phyloP scores from a whole-genome alignment of 176 grass and related monocot species.

The Ensete ventricosum region DNA sequence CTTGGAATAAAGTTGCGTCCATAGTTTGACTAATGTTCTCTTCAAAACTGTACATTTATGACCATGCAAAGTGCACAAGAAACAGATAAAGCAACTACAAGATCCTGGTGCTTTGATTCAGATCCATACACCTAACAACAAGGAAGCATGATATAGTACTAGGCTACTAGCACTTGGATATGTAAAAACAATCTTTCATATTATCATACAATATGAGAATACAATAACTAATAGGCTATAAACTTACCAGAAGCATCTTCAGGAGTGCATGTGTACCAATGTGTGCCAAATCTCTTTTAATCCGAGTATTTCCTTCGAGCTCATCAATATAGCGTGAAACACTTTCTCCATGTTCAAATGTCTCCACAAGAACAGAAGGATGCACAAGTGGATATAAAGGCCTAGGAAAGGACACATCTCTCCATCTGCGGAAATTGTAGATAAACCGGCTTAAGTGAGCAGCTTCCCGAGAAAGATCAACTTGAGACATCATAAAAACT shows the following conservation, averaged over 20 bases:
- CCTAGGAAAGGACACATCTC: constrained; percentile 77
- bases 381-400: constrained; percentile 94
- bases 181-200: not conserved
- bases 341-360: constrained; percentile 91
- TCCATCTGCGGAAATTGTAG: constrained; percentile 94
- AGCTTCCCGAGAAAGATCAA: constrained; percentile 92
- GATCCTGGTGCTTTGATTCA: not conserved
- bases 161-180: constrained; percentile 2
- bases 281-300: constrained; percentile 67
- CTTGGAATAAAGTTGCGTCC: not conserved
- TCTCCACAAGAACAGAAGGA: constrained; percentile 95
- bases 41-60: not conserved
- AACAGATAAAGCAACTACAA: not conserved
- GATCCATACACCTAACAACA: not conserved
- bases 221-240: constrained; percentile 7
- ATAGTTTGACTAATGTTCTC: not conserved
- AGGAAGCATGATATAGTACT: not conserved
- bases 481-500: constrained; percentile 95
- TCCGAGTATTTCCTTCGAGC: constrained; percentile 51
- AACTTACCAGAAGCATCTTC: constrained; percentile 90
- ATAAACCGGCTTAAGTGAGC: constrained; percentile 82
- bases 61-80: not conserved
- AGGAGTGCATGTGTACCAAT: constrained; percentile 90
- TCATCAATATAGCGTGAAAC: constrained; percentile 75
- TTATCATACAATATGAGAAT: not conserved